Base-by-base conservation (phyloP, 768 basidiomycete species). In the Phylloporus sp. region DNA sequence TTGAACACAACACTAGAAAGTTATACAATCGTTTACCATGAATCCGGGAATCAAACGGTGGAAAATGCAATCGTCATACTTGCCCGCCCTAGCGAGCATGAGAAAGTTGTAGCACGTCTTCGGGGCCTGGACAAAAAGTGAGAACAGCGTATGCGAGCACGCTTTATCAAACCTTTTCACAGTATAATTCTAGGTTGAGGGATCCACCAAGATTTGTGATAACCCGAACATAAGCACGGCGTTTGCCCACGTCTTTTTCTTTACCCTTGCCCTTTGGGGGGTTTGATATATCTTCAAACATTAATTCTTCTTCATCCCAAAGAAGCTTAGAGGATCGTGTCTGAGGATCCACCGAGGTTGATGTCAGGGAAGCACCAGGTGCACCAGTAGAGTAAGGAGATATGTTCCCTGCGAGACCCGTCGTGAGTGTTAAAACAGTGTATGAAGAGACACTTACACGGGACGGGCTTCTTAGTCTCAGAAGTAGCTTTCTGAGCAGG, bases 51-150 rank as follows among this genome's bases (percentile, higher is more conserved):
- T 90, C 24, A 95, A 73, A 18, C 95, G 82, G 66, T 99, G 95
- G 69, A 98, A 99, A 22, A 92, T 70, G 52, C 85, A 85, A 58
- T 91, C 75, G 57, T 97, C 85, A 62, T 97, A 99, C 62, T 95
- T 94, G 9, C 94, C 92, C 22, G 84, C 77, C 54, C 84, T 81
- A 0, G 97, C 95, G 8, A 99, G 80, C 86, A 91, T 91, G 26
- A 99, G 72, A 70, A 97, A 99, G 67, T 99, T 99, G 69, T 99
- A 99, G 60, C 95, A 97, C 2, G 97, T 97, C 72, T 97, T 95
- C 0, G 97, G 97, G 10, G 95, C 97, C 91, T 94, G 35, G 23
- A 39, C 24, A 45, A 38, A 34, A n/a, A 45, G 41, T 47, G 32
- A 57, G 31, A 16, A 20, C 0, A 29, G 29, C 12, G 3, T n/a